phyloP scores from a whole-genome alignment of 2,329 filamentous ascomycete species.

The Exophiala oligosperma region DNA sequence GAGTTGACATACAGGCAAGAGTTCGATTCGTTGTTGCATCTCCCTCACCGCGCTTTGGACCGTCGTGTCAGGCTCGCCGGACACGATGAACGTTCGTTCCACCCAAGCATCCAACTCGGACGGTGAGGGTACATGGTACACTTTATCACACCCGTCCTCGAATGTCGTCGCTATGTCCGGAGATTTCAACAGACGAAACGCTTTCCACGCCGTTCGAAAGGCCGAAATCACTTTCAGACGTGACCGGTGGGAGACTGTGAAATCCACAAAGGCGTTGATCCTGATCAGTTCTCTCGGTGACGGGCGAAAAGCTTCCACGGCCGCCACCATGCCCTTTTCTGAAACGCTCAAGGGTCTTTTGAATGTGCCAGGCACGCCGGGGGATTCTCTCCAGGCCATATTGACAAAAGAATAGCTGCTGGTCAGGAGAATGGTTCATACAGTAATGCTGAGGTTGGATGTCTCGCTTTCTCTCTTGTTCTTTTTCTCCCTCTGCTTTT shows the following conservation, averaged over 20 bases:
- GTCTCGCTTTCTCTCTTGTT: too few species aligned
- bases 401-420: too few species aligned
- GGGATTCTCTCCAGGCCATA: too few species aligned
- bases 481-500: too few species aligned
- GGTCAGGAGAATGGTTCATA: too few species aligned
- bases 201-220: slow-evolving; percentile 12
- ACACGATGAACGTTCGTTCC: slow-evolving; percentile 9
- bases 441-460: too few species aligned
- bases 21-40: slow-evolving; percentile 4
- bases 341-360: slow-evolving; percentile 3
- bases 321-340: slow-evolving; percentile 5
- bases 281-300: slow-evolving; percentile 8
- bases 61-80: not conserved
- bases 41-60: slow-evolving; percentile 4
- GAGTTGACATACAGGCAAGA: slow-evolving; percentile 5
- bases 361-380: not conserved
- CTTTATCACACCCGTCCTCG: not conserved
- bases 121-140: slow-evolving; percentile 5
- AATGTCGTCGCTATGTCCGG: slow-evolving; percentile 19
- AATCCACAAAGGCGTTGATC: slow-evolving; percentile 13
- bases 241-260: not conserved
- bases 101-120: slow-evolving; percentile 14
- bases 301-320: not conserved
- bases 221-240: not conserved
- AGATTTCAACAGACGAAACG: slow-evolving; percentile 11